Percentiles rank a stretch among this genome's conserved stretches.
These are phyloP conservation scores for Populus tremula DNA, from an alignment of 345 rosid species.

Conservation along the genomic window DNA sequence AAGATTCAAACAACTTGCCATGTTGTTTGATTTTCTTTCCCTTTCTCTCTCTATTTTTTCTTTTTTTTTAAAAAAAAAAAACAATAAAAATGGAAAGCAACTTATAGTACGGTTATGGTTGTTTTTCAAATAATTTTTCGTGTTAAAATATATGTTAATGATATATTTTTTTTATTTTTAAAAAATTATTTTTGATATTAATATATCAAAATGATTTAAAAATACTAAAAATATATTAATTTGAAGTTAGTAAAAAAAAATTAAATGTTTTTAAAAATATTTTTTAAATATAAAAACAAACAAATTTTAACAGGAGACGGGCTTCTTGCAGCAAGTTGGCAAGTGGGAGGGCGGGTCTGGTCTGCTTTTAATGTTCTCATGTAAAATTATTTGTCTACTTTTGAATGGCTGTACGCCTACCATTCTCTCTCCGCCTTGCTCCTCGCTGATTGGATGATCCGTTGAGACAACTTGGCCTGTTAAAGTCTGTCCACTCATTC, in stretches of 20 bases:
- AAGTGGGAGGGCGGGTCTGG: conserved; percentile 27
- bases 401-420: conserved; percentile 38
- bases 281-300: too few relatives aligned
- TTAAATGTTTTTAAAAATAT: too few relatives aligned
- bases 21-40: background rate
- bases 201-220: too few relatives aligned
- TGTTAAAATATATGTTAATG: too few relatives aligned
- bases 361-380: conserved; percentile 28
- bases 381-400: conserved; percentile 18
- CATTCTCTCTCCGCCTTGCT: background rate
- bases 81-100: conserved; percentile 23
- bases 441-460: too few relatives aligned
- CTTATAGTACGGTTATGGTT: background rate
- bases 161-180: too few relatives aligned
- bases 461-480: background rate
- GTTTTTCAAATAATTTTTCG: too few relatives aligned
- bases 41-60: background rate
- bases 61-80: background rate
- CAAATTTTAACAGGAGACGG: background rate
- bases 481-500: background rate
- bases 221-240: too few relatives aligned
- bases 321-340: conserved; percentile 47
- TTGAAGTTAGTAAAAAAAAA: too few relatives aligned
- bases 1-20: conserved; percentile 32
- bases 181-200: too few relatives aligned